A percentile compares a stretch with the other conserved stretches of the same genome.
Evolutionary conservation across 352 stramenopile genomes (phyloP).

Genomic region (Phytophthora nicotianae): DNA sequence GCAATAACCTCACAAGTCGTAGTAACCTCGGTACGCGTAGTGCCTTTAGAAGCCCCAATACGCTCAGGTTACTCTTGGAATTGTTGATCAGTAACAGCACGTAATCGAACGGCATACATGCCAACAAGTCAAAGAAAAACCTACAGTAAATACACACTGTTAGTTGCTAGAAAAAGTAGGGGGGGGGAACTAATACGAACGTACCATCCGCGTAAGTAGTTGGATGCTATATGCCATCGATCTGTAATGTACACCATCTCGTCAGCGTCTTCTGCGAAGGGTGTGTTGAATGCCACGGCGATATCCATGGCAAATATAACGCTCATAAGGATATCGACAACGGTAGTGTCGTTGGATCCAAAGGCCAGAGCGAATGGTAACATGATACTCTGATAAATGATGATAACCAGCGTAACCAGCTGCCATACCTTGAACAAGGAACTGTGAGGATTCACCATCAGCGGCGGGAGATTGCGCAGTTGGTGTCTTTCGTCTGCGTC

Average conservation of each 20-base stretch:
- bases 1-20: constrained; percentile 68
- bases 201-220: constrained; percentile 70
- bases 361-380: constrained; percentile 75
- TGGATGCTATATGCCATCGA: constrained; percentile 53
- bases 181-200: constrained; percentile 8
- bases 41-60: constrained; percentile 72
- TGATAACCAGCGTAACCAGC: constrained; percentile 67
- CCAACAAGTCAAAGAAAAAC: constrained; percentile 81
- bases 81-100: constrained; percentile 60
- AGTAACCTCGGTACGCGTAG: constrained; percentile 71
- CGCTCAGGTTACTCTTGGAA: constrained; percentile 54
- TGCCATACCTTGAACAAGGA: constrained; percentile 79
- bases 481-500: constrained; percentile 40
- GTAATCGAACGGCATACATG: constrained; percentile 78
- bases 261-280: constrained; percentile 44
- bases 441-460: constrained; percentile 78
- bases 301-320: constrained; percentile 75
- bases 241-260: constrained; percentile 70
- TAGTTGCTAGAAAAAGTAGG: background rate
- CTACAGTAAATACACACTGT: constrained; percentile 23
- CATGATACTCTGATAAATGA: constrained; percentile 82
- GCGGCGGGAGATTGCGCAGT: constrained; percentile 43
- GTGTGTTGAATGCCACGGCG: constrained; percentile 78
- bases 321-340: constrained; percentile 65
- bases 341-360: constrained; percentile 48